Conservation (phyloP, 768 basidiomycete species). For the Kondoa malvinella region DNA sequence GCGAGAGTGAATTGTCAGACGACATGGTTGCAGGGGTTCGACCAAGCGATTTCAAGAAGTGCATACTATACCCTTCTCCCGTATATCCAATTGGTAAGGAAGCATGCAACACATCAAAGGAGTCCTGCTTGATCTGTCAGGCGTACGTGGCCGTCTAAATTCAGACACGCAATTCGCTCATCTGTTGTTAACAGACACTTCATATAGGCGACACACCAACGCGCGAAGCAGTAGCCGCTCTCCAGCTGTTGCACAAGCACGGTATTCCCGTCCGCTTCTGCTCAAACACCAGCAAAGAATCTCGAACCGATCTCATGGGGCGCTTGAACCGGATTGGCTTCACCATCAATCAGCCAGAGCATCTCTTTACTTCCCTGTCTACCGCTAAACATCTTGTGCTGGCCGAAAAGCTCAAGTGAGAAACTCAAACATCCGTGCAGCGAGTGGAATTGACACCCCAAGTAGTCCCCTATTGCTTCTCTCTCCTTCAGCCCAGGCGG, state of each 20-base stretch:
- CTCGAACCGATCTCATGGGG: constrained; percentile 31
- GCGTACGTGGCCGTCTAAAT: constrained; percentile 35
- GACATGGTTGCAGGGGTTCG: not conserved
- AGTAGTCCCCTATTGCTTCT: constrained; percentile 45
- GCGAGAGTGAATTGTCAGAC: not conserved
- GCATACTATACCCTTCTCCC: not conserved
- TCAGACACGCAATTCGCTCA: not conserved
- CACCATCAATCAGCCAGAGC: constrained; percentile 31
- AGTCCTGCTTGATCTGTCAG: not conserved
- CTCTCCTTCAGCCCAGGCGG: constrained; percentile 35
- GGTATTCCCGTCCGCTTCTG: constrained; percentile 39
- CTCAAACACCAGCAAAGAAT: constrained; percentile 56
- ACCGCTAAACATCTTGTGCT: constrained; percentile 41
- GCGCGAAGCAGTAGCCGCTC: constrained; percentile 38
- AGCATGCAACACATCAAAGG: not conserved
- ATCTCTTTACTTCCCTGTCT: constrained; percentile 46
- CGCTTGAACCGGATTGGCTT: constrained; percentile 42
- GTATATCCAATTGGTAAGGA: not conserved
- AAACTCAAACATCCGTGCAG: not conserved
- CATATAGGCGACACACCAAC: constrained; percentile 42
- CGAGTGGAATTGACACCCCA: not conserved
- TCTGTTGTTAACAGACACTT: constrained; percentile 50
- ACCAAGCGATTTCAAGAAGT: too few relatives aligned
- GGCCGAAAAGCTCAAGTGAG: constrained; percentile 34
- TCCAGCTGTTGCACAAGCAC: constrained; percentile 31